Evolutionary conservation across 306 rosid genomes (phyloP).

Genomic region (Erythrophleum fordii): DNA sequence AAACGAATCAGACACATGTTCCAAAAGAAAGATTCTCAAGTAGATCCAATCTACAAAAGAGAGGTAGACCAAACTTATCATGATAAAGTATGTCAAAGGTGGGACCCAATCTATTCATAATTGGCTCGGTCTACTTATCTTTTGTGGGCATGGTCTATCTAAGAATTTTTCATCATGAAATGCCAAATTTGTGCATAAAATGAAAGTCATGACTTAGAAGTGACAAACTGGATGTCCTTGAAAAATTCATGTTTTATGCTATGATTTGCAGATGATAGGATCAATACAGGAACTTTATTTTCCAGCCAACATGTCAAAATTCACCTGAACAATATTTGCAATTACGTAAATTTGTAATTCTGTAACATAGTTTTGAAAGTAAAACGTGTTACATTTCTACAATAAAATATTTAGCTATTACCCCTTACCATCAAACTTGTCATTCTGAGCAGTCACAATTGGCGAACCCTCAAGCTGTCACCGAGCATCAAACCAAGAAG

Average conservation of each 20-base stretch:
- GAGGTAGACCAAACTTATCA: neutral
- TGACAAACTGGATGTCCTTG: neutral
- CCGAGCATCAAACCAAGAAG: conserved; percentile 21
- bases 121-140: neutral
- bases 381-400: neutral
- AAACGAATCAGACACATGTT: neutral
- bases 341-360: neutral
- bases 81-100: neutral
- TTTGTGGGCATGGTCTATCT: neutral
- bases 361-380: neutral
- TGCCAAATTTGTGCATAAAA: neutral
- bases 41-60: neutral
- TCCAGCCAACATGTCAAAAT: neutral
- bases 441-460: conserved; percentile 82
- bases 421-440: conserved; percentile 82
- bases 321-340: neutral
- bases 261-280: conserved; percentile 10
- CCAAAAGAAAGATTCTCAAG: neutral
- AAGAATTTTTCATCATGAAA: neutral
- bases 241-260: neutral
- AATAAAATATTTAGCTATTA: neutral
- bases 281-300: neutral
- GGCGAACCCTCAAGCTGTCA: conserved; percentile 92
- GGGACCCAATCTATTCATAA: neutral
- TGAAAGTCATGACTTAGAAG: neutral